Base-by-base conservation (phyloP, 208 protist species). In the Porcisia hertigi region DNA sequence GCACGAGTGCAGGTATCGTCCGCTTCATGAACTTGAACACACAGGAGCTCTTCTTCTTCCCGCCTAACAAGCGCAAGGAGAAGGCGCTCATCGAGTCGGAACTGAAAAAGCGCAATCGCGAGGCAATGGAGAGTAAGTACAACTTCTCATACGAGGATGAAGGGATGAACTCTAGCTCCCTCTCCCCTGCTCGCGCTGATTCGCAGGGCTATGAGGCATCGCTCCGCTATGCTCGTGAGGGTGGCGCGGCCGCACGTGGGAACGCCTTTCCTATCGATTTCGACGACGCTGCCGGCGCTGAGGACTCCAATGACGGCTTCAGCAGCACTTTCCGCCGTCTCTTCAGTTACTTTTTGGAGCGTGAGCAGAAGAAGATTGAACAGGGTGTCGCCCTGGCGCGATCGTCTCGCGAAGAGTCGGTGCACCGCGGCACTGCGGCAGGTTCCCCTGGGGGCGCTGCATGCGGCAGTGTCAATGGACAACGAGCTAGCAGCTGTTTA, bases 1-100 rank as follows among this genome's bases (percentile, higher is more conserved):
- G 93, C 69, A 96, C 90, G n/a, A 89, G 88, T 41, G 85, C 90
- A 7, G 93, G 93, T 30, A 86, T 96, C 59, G 89, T 97, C 62
- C 91, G 93, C 63, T 97, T 97, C 75, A 88, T 95, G 82, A 94
- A 96, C 79, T 75, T 95, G 77, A 97, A 93, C 84, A 97, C 93
- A 23, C 90, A 96, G 76, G 90, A 97, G 77, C 89, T 97, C 65
- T 89, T 82, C 71, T 96, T 96, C 75, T 97, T 97, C 65, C 93
- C 86, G 3, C 93, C 93, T 1, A 84, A 84, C 71, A 89, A 84
- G 71, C 86, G 83, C 20, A 87, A 90, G 69, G 86, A 94, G 67
- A 88, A 90, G 79, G 54, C 62, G 7, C 70, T 86, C 67, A 95
- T 97, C 63, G 85, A 92, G 64, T 75, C 80, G 2, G 91, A 95